phyloP scores from a whole-genome alignment of 371 early-diverging fungal species.

The Mortierella sp. region DNA sequence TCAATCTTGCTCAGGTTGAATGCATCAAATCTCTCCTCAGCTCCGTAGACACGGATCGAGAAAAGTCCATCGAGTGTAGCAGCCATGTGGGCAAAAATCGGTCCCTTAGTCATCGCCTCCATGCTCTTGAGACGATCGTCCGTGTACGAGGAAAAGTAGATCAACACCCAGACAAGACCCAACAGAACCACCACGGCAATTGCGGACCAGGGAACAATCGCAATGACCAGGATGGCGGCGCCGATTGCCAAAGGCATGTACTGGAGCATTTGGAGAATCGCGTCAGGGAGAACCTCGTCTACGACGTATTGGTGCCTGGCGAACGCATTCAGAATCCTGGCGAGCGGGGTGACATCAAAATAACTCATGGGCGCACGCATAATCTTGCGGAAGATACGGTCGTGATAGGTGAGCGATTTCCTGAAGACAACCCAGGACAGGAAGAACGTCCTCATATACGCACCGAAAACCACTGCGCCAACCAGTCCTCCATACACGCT shows the following conservation, averaged over 20 bases:
- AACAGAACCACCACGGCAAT: constrained; percentile 62
- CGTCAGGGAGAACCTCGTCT: constrained; percentile 75
- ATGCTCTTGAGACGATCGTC: constrained; percentile 65
- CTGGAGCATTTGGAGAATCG: constrained; percentile 60
- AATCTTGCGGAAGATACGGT: constrained; percentile 63
- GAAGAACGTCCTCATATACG: constrained; percentile 61
- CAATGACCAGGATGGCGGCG: constrained; percentile 66
- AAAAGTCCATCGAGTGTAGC: constrained; percentile 81
- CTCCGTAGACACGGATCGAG: constrained; percentile 76
- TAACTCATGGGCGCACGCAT: constrained; percentile 82
- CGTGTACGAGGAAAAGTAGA: constrained; percentile 59
- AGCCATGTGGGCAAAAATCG: constrained; percentile 81
- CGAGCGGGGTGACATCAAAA: constrained; percentile 86
- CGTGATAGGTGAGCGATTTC: constrained; percentile 66
- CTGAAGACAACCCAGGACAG: constrained; percentile 59
- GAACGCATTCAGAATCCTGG: constrained; percentile 81
- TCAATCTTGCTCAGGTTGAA: constrained; percentile 70
- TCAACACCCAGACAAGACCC: constrained; percentile 52
- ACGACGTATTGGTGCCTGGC: constrained; percentile 79
- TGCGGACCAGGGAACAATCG: constrained; percentile 72
- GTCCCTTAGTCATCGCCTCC: constrained; percentile 72
- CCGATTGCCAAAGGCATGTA: constrained; percentile 74
- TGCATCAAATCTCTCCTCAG: constrained; percentile 68
- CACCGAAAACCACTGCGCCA: constrained; percentile 62
- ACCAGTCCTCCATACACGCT: constrained; percentile 63